Evolutionary conservation across 176 grass and related monocot species (phyloP).

Genomic region (Oryza meyeriana): DNA sequence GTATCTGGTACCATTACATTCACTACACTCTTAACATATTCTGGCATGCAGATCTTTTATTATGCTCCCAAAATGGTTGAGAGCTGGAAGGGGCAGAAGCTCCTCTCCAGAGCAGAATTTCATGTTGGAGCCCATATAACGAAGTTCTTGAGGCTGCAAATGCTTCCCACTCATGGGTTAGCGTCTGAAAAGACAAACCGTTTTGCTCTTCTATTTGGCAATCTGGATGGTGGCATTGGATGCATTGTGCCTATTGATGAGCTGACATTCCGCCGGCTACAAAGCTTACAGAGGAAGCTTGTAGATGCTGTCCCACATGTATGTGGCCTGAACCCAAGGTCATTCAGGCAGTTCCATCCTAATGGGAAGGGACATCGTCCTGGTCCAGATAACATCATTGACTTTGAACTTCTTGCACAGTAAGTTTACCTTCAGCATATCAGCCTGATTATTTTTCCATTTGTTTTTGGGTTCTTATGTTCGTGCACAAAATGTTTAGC

Average conservation of each 20-base stretch:
- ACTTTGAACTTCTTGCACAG: slow-evolving; percentile 83
- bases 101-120: slow-evolving; percentile 78
- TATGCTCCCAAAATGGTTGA: slow-evolving; percentile 94
- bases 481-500: neutral
- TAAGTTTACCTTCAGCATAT: slow-evolving; percentile 48
- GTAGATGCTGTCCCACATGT: slow-evolving; percentile 67
- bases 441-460: neutral
- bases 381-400: slow-evolving; percentile 86
- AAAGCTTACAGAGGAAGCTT: slow-evolving; percentile 77
- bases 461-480: neutral
- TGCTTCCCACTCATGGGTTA: slow-evolving; percentile 58
- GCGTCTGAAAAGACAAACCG: slow-evolving; percentile 81
- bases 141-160: slow-evolving; percentile 87
- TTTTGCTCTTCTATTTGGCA: slow-evolving; percentile 84
- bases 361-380: slow-evolving; percentile 82
- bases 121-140: slow-evolving; percentile 75
- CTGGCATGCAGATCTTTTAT: slow-evolving; percentile 72
- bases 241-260: slow-evolving; percentile 93
- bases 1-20: neutral
- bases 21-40: slow-evolving; percentile 20
- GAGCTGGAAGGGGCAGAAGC: slow-evolving; percentile 98
- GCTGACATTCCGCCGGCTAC: slow-evolving; percentile 74
- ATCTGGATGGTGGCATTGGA: slow-evolving; percentile 88
- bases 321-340: slow-evolving; percentile 82
- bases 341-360: slow-evolving; percentile 73